Conservation (phyloP, 805 yeast species). For the Nakazawaea wyomingensis region DNA sequence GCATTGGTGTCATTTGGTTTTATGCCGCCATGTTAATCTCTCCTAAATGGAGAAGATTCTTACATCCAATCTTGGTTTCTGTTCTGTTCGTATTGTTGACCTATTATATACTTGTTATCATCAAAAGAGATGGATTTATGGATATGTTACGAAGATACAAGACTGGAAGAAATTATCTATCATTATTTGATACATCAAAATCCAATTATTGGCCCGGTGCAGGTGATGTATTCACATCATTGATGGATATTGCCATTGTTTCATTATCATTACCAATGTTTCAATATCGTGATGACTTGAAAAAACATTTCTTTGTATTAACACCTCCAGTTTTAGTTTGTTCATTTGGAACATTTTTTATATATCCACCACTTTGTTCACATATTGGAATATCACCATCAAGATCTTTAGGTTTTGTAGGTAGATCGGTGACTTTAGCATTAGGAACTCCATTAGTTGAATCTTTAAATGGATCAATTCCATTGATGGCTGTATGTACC, state of each 20-base stretch:
- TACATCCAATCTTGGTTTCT: constrained; percentile 70
- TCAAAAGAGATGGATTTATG: constrained; percentile 46
- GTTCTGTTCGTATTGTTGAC: constrained; percentile 60
- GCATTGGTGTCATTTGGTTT: constrained; percentile 54
- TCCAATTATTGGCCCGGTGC: constrained; percentile 62
- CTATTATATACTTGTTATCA: constrained; percentile 55
- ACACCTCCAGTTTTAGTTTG: constrained; percentile 55
- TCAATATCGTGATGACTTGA: constrained; percentile 61
- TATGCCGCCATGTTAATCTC: constrained; percentile 41
- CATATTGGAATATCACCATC: constrained; percentile 56
- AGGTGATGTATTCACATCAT: constrained; percentile 65
- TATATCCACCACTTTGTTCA: constrained; percentile 66
- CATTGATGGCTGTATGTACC: constrained; percentile 75
- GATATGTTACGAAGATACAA: constrained; percentile 49
- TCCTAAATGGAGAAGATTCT: constrained; percentile 40
- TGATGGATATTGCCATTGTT: constrained; percentile 76
- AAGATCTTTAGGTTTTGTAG: constrained; percentile 69
- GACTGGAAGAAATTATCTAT: constrained; percentile 63
- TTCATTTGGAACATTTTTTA: constrained; percentile 53
- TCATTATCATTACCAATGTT: constrained; percentile 75
- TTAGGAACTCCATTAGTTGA: constrained; percentile 69
- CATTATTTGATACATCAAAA: constrained; percentile 42
- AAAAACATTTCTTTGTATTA: constrained; percentile 51
- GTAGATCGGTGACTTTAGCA: constrained; percentile 75
- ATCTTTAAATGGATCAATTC: constrained; percentile 63